Conservation (phyloP, 1,284 basidiomycete genomes). For the Inonotus obliquus region DNA sequence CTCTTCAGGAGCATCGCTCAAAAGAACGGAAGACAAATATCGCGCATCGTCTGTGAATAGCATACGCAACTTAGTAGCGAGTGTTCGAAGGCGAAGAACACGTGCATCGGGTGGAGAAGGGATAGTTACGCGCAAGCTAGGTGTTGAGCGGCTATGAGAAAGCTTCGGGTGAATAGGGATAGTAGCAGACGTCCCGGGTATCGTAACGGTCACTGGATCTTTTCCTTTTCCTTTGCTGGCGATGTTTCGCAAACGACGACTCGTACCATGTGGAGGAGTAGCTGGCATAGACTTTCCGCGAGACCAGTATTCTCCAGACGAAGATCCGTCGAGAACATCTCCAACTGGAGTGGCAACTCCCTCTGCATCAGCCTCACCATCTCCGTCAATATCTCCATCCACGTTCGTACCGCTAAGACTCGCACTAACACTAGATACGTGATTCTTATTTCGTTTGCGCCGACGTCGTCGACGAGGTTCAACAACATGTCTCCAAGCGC, state of each 20-base stretch:
- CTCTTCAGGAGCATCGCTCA: constrained; percentile 18
- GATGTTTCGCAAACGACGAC: constrained; percentile 2
- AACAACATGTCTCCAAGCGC: constrained; percentile 29
- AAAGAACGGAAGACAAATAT: constrained; percentile 37
- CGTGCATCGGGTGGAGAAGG: constrained; percentile 30
- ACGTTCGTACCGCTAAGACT: constrained; percentile 8
- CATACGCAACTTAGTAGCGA: constrained; percentile 26
- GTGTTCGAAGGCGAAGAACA: constrained; percentile 32
- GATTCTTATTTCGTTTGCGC: constrained; percentile 31
- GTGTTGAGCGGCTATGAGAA: constrained; percentile 17
- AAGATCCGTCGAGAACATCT: constrained; percentile 15
- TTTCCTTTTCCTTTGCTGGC: constrained; percentile 13
- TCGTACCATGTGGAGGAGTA: constrained; percentile 16
- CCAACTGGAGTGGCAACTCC: constrained; percentile 11
- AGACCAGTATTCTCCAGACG: constrained; percentile 14
- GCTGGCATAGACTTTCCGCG: constrained; percentile 18
- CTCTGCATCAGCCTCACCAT: constrained; percentile 15
- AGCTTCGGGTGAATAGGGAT: constrained; percentile 14
- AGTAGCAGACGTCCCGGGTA: constrained; percentile 10
- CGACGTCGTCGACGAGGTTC: constrained; percentile 47
- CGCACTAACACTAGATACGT: constrained; percentile 9
- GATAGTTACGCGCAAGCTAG: constrained; percentile 14
- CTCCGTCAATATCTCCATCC: constrained; percentile 13
- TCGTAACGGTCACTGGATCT: constrained; percentile 11
- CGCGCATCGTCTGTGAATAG: constrained; percentile 27